phyloP scores from a whole-genome alignment of 306 rosid species.

The Hippophae tibetana region DNA sequence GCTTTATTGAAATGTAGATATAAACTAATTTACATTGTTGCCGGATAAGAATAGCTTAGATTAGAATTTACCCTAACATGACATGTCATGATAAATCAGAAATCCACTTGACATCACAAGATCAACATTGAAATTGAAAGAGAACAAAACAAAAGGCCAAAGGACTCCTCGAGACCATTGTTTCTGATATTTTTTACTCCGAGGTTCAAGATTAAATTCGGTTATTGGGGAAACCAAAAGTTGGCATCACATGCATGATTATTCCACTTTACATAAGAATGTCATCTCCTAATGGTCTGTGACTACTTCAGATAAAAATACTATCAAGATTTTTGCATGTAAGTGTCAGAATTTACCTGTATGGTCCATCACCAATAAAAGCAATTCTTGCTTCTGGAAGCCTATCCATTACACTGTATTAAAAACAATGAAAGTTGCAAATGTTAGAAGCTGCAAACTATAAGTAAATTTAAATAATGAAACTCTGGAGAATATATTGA shows the following conservation, averaged over 20 bases:
- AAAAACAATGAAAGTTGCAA: constrained; percentile 5
- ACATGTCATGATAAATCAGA: not conserved
- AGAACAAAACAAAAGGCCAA: too few species aligned
- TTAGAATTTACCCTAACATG: not conserved
- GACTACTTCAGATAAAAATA: too few species aligned
- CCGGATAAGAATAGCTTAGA: too few species aligned
- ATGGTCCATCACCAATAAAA: constrained; percentile 90
- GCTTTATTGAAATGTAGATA: constrained; percentile 6
- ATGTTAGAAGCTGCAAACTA: constrained; percentile 21
- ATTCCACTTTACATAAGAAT: too few species aligned
- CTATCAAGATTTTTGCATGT: not conserved
- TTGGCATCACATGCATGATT: too few species aligned
- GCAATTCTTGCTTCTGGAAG: constrained; percentile 92
- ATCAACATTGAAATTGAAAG: not conserved
- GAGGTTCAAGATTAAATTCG: not conserved
- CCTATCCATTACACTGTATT: constrained; percentile 68
- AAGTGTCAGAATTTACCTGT: constrained; percentile 45
- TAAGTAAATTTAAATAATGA: not conserved
- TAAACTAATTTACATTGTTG: not conserved
- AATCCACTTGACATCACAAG: not conserved
- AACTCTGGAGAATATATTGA: not conserved
- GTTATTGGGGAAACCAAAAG: too few species aligned
- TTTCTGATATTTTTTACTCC: not conserved
- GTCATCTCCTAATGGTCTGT: too few species aligned
- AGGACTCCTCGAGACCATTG: not conserved